Percentiles rank a stretch among this genome's conserved stretches.
These are phyloP conservation scores for Fusarium redolens DNA, from an alignment of 2,329 filamentous ascomycete species.

Conservation along the genomic window DNA sequence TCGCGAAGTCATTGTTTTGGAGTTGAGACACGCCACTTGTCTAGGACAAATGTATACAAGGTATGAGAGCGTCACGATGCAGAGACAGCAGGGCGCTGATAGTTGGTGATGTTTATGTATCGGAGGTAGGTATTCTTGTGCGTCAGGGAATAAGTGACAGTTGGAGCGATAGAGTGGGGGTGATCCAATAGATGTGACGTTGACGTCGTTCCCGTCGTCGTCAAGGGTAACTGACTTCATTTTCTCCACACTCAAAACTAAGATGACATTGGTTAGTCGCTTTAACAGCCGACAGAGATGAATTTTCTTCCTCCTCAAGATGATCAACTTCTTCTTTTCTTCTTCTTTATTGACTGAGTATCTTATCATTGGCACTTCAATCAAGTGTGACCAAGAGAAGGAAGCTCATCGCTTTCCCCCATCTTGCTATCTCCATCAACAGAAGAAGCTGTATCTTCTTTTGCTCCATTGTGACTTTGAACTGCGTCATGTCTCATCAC, in stretches of 20 bases:
- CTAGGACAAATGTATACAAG: not conserved
- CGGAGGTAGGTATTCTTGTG: not conserved
- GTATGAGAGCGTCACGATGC: constrained; percentile 12
- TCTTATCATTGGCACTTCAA: constrained; percentile 3
- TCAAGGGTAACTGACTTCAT: constrained; percentile 5
- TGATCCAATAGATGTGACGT: constrained; percentile 4
- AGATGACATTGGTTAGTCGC: constrained; percentile 23
- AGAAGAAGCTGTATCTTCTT: constrained; percentile 11
- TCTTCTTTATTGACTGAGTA: not conserved
- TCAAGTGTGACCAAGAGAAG: constrained; percentile 7
- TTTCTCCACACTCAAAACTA: not conserved
- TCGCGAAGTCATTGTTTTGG: constrained; percentile 39
- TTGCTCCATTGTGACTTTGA: constrained; percentile 15
- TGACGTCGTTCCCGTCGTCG: not conserved
- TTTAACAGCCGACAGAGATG: constrained; percentile 21
- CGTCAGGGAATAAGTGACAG: constrained; percentile 7
- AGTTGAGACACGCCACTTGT: constrained; percentile 16
- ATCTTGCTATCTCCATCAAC: not conserved
- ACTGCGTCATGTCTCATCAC: constrained; percentile 18
- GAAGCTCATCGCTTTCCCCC: not conserved
- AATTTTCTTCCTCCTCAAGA: constrained; percentile 18
- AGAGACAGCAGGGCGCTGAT: constrained; percentile 4
- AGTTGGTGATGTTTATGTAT: not conserved
- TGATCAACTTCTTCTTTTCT: not conserved
- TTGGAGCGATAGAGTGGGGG: constrained; percentile 10